Percentiles rank a stretch among this genome's conserved stretches.
Conservation (phyloP, 441 rosid genomes). For the Kokia cookei region DNA sequence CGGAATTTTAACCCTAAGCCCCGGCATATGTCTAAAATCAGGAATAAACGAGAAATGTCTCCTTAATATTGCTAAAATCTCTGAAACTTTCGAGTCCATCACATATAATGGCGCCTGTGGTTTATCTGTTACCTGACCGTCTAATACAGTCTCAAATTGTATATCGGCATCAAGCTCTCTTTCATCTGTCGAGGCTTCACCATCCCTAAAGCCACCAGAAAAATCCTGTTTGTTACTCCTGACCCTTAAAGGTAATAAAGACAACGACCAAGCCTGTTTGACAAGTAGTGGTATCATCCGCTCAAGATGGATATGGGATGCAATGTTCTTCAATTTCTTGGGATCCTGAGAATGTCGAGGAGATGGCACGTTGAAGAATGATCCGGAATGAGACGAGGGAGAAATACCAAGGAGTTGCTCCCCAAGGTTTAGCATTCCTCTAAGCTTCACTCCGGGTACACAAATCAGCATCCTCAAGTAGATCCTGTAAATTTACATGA, state of each 20-base stretch:
- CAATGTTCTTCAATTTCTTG: constrained; percentile 52
- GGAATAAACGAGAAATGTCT: constrained; percentile 81
- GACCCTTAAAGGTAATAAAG: constrained; percentile 47
- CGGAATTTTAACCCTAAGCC: constrained; percentile 63
- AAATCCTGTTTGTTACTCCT: constrained; percentile 37
- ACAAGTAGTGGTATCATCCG: constrained; percentile 57
- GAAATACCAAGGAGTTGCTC: constrained; percentile 55
- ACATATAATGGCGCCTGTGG: constrained; percentile 61
- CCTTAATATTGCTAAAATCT: constrained; percentile 56
- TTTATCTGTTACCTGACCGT: constrained; percentile 31
- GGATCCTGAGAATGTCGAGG: constrained; percentile 50
- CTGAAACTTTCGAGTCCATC: constrained; percentile 77
- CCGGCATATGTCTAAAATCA: constrained; percentile 75
- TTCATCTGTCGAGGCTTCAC: constrained; percentile 38
- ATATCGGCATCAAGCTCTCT: constrained; percentile 30
- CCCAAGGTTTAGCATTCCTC: constrained; percentile 60
- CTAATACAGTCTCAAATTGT: constrained; percentile 30
- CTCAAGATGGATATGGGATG: constrained; percentile 66
- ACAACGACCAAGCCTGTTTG: constrained; percentile 82
- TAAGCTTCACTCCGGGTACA: constrained; percentile 74
- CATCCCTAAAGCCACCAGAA: constrained; percentile 35
- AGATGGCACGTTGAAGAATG: constrained; percentile 60
- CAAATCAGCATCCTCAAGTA: constrained; percentile 85
- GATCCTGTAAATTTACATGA: constrained; percentile 48
- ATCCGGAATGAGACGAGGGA: constrained; percentile 62